A percentile compares a stretch with the other conserved stretches of the same genome.
phyloP scores from a whole-genome alignment of 495 filamentous ascomycete species.

The Stereocaulon alpinum region DNA sequence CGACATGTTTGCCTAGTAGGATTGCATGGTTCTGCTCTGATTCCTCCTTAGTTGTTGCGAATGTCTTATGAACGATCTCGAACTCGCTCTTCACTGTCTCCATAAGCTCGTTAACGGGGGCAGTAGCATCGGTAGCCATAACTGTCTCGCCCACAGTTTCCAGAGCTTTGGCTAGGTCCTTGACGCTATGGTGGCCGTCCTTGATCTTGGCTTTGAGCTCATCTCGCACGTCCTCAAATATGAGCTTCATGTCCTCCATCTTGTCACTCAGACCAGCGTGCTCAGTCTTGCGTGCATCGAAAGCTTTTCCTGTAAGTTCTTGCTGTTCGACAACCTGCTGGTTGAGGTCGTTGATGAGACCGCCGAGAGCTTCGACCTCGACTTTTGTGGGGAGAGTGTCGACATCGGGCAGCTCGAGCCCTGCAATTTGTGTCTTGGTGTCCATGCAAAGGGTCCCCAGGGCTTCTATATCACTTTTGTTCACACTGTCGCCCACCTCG shows the following conservation, averaged over 20 bases:
- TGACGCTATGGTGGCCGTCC: conserved; percentile 44
- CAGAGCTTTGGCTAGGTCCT: conserved; percentile 48
- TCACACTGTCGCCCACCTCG: conserved; percentile 53
- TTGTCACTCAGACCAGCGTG: conserved; percentile 47
- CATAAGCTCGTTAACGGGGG: conserved; percentile 67
- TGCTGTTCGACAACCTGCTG: conserved; percentile 58
- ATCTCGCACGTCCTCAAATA: conserved; percentile 51
- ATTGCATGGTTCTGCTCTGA: conserved; percentile 67
- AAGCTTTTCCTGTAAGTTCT: conserved; percentile 62
- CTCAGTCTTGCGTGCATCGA: conserved; percentile 66
- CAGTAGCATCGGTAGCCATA: conserved; percentile 44
- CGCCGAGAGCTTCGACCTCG: conserved; percentile 54
- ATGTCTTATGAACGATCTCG: conserved; percentile 58
- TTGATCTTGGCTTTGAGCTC: conserved; percentile 54
- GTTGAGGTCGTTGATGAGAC: conserved; percentile 58
- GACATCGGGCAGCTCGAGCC: conserved; percentile 55
- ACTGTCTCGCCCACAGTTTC: conserved; percentile 52
- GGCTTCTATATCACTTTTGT: conserved; percentile 68
- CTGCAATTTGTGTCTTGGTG: conserved; percentile 63
- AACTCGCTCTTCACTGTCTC: conserved; percentile 74
- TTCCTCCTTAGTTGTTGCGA: conserved; percentile 61
- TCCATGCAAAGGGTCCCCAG: conserved; percentile 70
- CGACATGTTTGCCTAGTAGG: conserved; percentile 57
- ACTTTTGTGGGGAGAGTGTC: conserved; percentile 52
- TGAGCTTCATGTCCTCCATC: conserved; percentile 47